Conservation (phyloP, 2,329 filamentous ascomycete genomes). For the Gremmenia infestans region DNA sequence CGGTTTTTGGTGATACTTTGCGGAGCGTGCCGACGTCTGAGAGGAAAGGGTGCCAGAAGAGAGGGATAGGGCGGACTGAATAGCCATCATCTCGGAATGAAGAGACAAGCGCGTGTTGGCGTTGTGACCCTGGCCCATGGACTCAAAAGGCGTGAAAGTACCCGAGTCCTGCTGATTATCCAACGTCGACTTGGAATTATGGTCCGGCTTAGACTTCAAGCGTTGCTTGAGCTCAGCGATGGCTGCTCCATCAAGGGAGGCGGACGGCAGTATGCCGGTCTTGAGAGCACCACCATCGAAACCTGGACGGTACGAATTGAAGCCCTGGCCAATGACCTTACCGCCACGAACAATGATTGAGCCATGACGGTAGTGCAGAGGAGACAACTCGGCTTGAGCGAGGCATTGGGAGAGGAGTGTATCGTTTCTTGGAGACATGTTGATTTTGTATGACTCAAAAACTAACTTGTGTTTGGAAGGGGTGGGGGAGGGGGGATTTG, state of each 20-base stretch:
- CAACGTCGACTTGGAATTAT: conserved; percentile 31
- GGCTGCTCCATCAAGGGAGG: conserved; percentile 25
- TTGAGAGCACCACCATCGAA: conserved; percentile 47
- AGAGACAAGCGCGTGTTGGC: conserved; percentile 43
- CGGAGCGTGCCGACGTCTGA: conserved; percentile 28
- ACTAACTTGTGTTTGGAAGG: background rate
- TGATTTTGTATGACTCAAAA: conserved; percentile 1
- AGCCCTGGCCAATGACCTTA: conserved; percentile 48
- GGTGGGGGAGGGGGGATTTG: too few species aligned
- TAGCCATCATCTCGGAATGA: conserved; percentile 53
- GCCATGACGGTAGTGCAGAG: conserved; percentile 46
- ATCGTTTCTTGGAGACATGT: conserved; percentile 34
- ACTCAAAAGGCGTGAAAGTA: conserved; percentile 32
- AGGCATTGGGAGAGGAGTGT: conserved; percentile 46
- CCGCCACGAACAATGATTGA: conserved; percentile 47
- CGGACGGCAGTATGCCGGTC: conserved; percentile 37
- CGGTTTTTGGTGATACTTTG: conserved; percentile 44
- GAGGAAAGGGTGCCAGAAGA: conserved; percentile 38
- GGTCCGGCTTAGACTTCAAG: conserved; percentile 36
- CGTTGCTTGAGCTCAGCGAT: conserved; percentile 30
- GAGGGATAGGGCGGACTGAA: conserved; percentile 43
- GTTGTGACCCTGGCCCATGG: conserved; percentile 35
- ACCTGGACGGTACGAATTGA: conserved; percentile 45
- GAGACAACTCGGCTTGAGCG: conserved; percentile 45
- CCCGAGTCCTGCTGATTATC: conserved; percentile 19